Evolutionary conservation across 2,329 filamentous ascomycete species (phyloP), one percentile per base, ranked within the genome.

Genomic region (Penicillium sp.): DNA sequence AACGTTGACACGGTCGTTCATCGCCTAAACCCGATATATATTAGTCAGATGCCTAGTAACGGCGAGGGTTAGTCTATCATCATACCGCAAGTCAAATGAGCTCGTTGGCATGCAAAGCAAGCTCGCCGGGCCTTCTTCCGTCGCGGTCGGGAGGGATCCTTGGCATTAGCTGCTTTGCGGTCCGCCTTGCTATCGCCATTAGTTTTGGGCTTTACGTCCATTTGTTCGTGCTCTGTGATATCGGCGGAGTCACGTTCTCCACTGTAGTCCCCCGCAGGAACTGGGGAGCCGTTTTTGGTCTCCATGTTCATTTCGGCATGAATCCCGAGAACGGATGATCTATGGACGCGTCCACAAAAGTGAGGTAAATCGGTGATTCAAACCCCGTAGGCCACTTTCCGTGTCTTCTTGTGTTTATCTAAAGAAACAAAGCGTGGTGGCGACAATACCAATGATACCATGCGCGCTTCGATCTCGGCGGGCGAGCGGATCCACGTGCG

Each of bases 51-150:
- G 55, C 48, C 41, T n/a, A 47, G 58, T 31, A 56, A 29, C 38
- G 38, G 47, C 50, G 16, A 34, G 39, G 29, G 52, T 50, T 38
- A 55, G 51, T 34, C 40, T 35, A 54, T 56, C 58, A 63, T 60
- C 92, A 83, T 89, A 97, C 94, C 93, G 80, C 94, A 99, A 62
- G 94, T 99, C 72, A 99, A 80, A 82, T 99, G 94, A 60, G 94
- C 94, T 75, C 93, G 84, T 78, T 99, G 94, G 76, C 94, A 99
- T 60, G 94, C 93, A 83, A 89, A 96, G 75, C 94, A 99, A 55
- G 94, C 94, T 73, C 94, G 84, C 65, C 93, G 85, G 37, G 94
- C 94, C 82, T 99, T 99, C 81, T 97, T 99, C 68, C 94, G 85
- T 65, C 92, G 83, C 18, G 94, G 93, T 57, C 94, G 86, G 68